Conservation (phyloP, 176 grass and related monocot species). For the Tuctoria greenei region DNA sequence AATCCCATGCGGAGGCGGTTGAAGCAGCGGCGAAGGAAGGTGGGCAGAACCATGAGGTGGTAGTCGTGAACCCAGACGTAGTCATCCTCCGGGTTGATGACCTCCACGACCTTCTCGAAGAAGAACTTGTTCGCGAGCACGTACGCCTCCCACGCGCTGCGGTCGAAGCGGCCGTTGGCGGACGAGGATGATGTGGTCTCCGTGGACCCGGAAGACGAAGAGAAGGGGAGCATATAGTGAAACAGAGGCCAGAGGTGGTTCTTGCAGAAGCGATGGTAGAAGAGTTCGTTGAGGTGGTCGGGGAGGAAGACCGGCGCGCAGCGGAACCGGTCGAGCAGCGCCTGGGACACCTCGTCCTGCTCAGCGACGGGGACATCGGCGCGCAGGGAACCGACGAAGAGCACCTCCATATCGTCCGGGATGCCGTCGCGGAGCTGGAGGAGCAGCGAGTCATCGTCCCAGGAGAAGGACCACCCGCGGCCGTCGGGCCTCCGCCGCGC, state of each 20-base stretch:
- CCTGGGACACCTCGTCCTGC: slow-evolving; percentile 93
- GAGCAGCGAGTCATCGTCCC: slow-evolving; percentile 93
- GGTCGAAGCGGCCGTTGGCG: slow-evolving; percentile 67
- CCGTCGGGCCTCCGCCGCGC: slow-evolving; percentile 75
- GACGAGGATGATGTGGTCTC: slow-evolving; percentile 25
- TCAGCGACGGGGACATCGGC: slow-evolving; percentile 64
- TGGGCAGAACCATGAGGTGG: slow-evolving; percentile 97
- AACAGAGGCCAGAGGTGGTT: slow-evolving; percentile 91
- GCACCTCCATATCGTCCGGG: slow-evolving; percentile 91
- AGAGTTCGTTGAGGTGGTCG: slow-evolving; percentile 59
- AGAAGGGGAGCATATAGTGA: slow-evolving; percentile 97
- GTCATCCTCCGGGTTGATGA: slow-evolving; percentile 96
- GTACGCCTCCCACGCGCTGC: slow-evolving; percentile 80
- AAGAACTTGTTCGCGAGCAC: slow-evolving; percentile 93
- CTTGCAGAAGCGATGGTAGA: slow-evolving; percentile 95
- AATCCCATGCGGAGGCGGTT: slow-evolving; percentile 97
- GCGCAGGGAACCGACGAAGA: slow-evolving; percentile 81
- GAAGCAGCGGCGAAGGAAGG: slow-evolving; percentile 89
- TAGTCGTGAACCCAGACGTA: slow-evolving; percentile 98
- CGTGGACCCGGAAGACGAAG: slow-evolving; percentile 15
- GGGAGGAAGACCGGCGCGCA: slow-evolving; percentile 85
- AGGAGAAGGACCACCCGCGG: slow-evolving; percentile 78
- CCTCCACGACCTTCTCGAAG: slow-evolving; percentile 84
- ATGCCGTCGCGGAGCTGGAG: slow-evolving; percentile 89
- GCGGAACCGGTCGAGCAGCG: slow-evolving; percentile 72